phyloP scores from a whole-genome alignment of 169 alveolate species.

The Plasmodium gallinaceum region DNA sequence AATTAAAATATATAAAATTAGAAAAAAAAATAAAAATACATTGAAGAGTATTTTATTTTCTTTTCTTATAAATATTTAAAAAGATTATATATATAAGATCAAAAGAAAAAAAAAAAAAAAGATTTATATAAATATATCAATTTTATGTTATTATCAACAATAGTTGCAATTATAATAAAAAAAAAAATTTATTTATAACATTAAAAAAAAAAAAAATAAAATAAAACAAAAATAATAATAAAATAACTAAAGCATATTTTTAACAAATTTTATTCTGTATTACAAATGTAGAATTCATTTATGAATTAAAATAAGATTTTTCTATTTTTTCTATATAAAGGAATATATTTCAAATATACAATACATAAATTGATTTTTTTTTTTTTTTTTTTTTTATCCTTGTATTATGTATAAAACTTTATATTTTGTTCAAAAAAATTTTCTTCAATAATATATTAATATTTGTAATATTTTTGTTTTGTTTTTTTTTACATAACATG shows the following conservation, averaged over 20 bases:
- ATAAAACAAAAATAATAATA: not conserved
- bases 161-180: constrained; percentile 8
- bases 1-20: not conserved
- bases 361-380: not conserved
- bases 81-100: constrained; percentile 23
- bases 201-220: not conserved
- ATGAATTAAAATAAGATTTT: constrained; percentile 11
- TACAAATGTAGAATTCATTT: constrained; percentile 13
- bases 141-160: constrained; percentile 15
- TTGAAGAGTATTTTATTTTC: constrained; percentile 21
- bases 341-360: not conserved
- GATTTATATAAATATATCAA: not conserved
- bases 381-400: not conserved
- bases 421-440: not conserved
- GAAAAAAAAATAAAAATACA: constrained; percentile 8
- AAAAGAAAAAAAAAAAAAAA: not conserved
- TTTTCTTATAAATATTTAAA: constrained; percentile 7
- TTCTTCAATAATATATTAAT: not conserved
- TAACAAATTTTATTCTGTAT: constrained; percentile 21
- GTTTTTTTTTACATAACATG: not conserved
- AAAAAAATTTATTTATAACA: constrained; percentile 12
- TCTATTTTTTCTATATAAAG: not conserved
- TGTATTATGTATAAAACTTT: not conserved
- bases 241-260: constrained; percentile 25
- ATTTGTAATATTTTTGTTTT: not conserved